Percentiles rank a stretch among this genome's conserved stretches.
These are phyloP conservation scores for Rhodotorula sp. DNA, from an alignment of 1,284 basidiomycete genomes.

Conservation along the genomic window DNA sequence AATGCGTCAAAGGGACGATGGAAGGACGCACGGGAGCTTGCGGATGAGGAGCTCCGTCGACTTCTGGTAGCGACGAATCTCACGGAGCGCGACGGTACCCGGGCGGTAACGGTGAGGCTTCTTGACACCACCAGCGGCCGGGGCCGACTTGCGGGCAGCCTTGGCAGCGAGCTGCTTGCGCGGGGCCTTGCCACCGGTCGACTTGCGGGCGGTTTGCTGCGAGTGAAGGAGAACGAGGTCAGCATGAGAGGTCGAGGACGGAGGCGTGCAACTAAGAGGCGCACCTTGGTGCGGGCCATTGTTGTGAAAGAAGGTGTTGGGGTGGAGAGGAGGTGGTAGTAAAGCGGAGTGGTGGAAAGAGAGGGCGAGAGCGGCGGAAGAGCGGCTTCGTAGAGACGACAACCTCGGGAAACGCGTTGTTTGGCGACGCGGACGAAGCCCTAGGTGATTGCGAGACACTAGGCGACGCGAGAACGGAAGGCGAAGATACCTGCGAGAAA, in stretches of 20 bases:
- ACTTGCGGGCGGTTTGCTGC: conserved; percentile 64
- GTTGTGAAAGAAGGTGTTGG: not conserved
- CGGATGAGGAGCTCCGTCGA: conserved; percentile 58
- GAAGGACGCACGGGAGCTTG: conserved; percentile 50
- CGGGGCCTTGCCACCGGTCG: conserved; percentile 58
- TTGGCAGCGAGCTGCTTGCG: conserved; percentile 60
- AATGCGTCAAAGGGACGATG: not conserved
- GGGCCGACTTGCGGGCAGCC: conserved; percentile 57
- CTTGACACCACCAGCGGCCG: conserved; percentile 61
- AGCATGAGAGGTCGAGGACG: not conserved
- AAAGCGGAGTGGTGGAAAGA: not conserved
- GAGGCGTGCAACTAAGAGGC: not conserved
- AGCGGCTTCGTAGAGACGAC: not conserved
- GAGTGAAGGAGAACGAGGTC: not conserved
- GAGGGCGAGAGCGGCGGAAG: not conserved
- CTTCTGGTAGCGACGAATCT: conserved; percentile 62
- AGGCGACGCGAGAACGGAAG: not conserved
- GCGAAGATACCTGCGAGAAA: not conserved
- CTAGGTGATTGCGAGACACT: not conserved
- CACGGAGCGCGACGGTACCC: conserved; percentile 60
- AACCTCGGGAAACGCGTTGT: not conserved
- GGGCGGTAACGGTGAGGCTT: conserved; percentile 64
- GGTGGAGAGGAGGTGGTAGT: not conserved
- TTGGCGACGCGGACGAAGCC: not conserved
- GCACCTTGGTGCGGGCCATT: conserved; percentile 53